phyloP scores from a whole-genome alignment of 371 early-diverging fungal species.

The Amoeboaphelidium protococcarum region DNA sequence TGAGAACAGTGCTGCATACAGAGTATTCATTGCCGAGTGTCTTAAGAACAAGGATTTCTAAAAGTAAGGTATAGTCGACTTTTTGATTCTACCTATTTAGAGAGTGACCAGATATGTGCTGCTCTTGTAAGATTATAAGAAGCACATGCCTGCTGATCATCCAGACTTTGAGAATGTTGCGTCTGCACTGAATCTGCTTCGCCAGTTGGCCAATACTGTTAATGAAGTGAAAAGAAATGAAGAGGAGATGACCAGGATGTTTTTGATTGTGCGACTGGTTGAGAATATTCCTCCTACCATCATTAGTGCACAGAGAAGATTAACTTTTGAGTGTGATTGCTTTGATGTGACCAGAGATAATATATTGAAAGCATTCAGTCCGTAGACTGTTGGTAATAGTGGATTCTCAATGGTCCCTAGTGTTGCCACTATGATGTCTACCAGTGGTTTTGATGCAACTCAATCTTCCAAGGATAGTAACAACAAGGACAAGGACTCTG shows the following conservation, averaged over 20 bases:
- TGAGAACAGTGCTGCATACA: constrained; percentile 10
- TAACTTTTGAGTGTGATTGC: background rate
- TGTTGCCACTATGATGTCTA: no score
- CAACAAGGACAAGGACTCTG: no score
- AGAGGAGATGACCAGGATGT: constrained; percentile 15
- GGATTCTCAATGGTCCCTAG: background rate
- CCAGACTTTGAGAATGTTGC: constrained; percentile 26
- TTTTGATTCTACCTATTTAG: constrained; percentile 38
- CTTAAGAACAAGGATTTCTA: constrained; percentile 5
- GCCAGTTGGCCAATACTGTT: constrained; percentile 28
- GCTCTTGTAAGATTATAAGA: constrained; percentile 30
- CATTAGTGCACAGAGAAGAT: constrained; percentile 2
- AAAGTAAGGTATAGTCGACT: constrained; percentile 17
- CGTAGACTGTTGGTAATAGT: background rate
- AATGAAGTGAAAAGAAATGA: constrained; percentile 33
- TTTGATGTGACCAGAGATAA: background rate
- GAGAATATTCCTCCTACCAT: constrained; percentile 24
- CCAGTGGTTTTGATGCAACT: no score
- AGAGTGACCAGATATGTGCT: constrained; percentile 33
- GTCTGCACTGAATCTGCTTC: constrained; percentile 27
- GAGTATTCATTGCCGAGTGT: constrained; percentile 11
- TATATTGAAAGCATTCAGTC: background rate
- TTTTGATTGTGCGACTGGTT: constrained; percentile 1
- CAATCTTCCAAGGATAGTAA: no score
- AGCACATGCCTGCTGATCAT: constrained; percentile 29